Evolutionary conservation across 306 rosid species (phyloP), one percentile per base, ranked within the genome.

Genomic region (Purshia tridentata): DNA sequence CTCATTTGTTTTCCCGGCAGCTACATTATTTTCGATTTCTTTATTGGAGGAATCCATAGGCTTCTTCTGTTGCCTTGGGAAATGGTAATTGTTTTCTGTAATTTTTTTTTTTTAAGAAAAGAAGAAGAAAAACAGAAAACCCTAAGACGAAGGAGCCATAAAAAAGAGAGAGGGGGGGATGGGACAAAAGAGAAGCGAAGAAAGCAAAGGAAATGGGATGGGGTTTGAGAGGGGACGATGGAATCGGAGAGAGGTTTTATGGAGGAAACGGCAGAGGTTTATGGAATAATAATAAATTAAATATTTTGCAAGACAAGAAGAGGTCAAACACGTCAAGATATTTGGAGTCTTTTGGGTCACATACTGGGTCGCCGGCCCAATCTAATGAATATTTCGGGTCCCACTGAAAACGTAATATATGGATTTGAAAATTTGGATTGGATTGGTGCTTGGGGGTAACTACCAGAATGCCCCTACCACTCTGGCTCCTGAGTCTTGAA

Each of bases 211-310:
- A 29, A 79, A 49, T 20, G 65, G 46, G 20, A 50, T 20, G 37
- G 51, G 5, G 16, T 44, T 20, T 5, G 63, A 58, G 70, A 62
- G 72, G 44, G 60, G 50, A 67, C 78, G 80, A 61, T 69, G 62
- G 53, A 60, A 62, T 69, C 76, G 79, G 76, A 22, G 67, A 65
- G 67, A 65, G 67, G 69, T 59, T 65, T 80, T 74, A 70, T 50
- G 75, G 66, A 61, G 67, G 51, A 48, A 42, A 35, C 13, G 45
- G 51, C 4, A 2, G 51, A 50, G 73, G 82, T 46, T 78, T 78
- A 72, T 65, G 69, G 66, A 39, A 61, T 61, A 29, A 29, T 29
- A 29, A 29, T 29, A 29, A 29, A 29, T 29, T 29, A 29, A 15
- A 7, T 18, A 61, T 39, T 29, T 61, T 61, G 15, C 29, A 23